A percentile compares a stretch with the other conserved stretches of the same genome.
Evolutionary conservation across 345 rosid genomes (phyloP).

Genomic region (Brassica rapa): DNA sequence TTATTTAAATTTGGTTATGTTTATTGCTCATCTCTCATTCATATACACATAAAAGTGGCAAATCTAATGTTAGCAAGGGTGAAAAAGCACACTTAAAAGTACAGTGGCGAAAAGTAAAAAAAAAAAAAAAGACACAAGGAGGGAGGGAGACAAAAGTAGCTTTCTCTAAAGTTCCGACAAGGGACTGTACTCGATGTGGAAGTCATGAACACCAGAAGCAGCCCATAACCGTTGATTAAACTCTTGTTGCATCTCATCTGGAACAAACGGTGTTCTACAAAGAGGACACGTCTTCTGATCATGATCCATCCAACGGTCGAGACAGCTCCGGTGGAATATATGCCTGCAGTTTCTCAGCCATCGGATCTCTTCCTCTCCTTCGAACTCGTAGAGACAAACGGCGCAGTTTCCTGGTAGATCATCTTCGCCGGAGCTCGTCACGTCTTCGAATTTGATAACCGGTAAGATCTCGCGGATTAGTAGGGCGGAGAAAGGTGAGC

Average conservation of each 20-base stretch:
- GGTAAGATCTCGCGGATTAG: slow-evolving; percentile 84
- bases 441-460: slow-evolving; percentile 58
- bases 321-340: slow-evolving; percentile 74
- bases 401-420: slow-evolving; percentile 75
- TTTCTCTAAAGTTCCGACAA: slow-evolving; percentile 40
- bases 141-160: not conserved
- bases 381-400: slow-evolving; percentile 78
- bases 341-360: slow-evolving; percentile 78
- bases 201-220: slow-evolving; percentile 59
- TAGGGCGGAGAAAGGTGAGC: slow-evolving; percentile 64
- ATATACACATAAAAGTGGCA: slow-evolving; percentile 33
- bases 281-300: slow-evolving; percentile 90
- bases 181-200: slow-evolving; percentile 55
- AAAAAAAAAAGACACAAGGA: not conserved
- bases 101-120: slow-evolving; percentile 25
- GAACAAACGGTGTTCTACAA: slow-evolving; percentile 77
- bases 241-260: slow-evolving; percentile 82
- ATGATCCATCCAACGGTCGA: slow-evolving; percentile 97
- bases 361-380: slow-evolving; percentile 73
- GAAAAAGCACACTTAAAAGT: slow-evolving; percentile 19
- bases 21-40: slow-evolving; percentile 34
- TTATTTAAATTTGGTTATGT: not conserved
- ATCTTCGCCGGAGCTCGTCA: slow-evolving; percentile 40
- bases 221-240: slow-evolving; percentile 81
- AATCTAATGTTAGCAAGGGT: slow-evolving; percentile 34